phyloP scores from a whole-genome alignment of 305 asterid species.

The Fraxinus ornus region DNA sequence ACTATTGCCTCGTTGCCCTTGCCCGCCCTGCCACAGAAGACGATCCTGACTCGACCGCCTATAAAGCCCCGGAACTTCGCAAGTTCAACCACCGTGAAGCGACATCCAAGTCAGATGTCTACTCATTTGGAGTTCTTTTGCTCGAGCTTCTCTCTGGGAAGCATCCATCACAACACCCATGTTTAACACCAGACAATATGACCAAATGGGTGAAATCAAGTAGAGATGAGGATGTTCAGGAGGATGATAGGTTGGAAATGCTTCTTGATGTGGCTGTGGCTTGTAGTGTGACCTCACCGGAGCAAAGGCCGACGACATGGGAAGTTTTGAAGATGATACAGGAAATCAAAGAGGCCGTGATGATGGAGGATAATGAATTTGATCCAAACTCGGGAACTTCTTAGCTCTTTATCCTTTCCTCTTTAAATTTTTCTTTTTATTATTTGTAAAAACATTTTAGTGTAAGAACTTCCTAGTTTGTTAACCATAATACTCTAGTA shows the following conservation, averaged over 20 bases:
- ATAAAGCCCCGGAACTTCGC: constrained; percentile 62
- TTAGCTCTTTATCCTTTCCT: constrained; percentile 8
- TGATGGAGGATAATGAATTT: constrained; percentile 55
- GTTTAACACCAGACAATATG: constrained; percentile 46
- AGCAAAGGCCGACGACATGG: constrained; percentile 92
- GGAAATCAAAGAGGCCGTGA: constrained; percentile 67
- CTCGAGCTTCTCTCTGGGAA: constrained; percentile 80
- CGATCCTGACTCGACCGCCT: constrained; percentile 45
- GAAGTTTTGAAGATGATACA: constrained; percentile 91
- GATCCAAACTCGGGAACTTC: constrained; percentile 20
- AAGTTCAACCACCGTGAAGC: constrained; percentile 38
- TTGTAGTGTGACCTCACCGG: constrained; percentile 57
- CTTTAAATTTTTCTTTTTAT: background rate
- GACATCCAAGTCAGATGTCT: constrained; percentile 69
- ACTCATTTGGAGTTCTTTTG: constrained; percentile 72
- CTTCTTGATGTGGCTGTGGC: constrained; percentile 78
- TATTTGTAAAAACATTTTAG: background rate
- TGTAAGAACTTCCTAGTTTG: background rate
- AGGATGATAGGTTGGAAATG: constrained; percentile 56
- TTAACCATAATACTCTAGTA: background rate
- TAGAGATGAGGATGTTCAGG: constrained; percentile 56
- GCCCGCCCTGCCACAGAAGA: constrained; percentile 37
- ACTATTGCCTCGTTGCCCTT: constrained; percentile 62
- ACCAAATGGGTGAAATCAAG: constrained; percentile 60
- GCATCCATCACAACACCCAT: constrained; percentile 61